Conservation (phyloP, 768 basidiomycete species). For the Boletus sensibilis region DNA sequence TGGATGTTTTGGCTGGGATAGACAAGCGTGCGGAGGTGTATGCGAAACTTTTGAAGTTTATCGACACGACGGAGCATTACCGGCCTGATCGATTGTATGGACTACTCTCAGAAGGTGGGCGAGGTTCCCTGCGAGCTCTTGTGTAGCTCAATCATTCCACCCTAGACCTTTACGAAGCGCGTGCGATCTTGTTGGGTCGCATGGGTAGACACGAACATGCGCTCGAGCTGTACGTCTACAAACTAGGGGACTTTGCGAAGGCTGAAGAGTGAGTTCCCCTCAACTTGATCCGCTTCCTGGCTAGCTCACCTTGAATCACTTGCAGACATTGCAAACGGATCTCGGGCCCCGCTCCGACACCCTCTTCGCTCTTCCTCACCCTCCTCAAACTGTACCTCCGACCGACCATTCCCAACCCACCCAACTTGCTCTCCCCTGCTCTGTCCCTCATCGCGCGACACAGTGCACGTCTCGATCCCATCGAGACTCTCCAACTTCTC, state of each 20-base stretch:
- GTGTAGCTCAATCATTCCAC: neutral
- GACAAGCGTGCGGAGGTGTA: constrained; percentile 54
- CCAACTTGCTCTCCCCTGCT: constrained; percentile 74
- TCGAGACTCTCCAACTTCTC: constrained; percentile 79
- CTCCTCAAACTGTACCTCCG: constrained; percentile 87
- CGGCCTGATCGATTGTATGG: constrained; percentile 79
- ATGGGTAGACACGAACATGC: constrained; percentile 92
- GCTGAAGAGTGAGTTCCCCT: constrained; percentile 78
- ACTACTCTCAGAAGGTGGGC: constrained; percentile 76
- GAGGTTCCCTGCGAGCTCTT: neutral
- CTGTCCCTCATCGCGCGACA: constrained; percentile 86
- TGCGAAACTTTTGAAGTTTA: constrained; percentile 72
- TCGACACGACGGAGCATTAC: constrained; percentile 68
- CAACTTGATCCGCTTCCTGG: neutral
- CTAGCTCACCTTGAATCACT: neutral
- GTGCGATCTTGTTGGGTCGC: constrained; percentile 87
- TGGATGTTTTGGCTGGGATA: constrained; percentile 23
- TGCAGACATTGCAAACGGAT: constrained; percentile 86
- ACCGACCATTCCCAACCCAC: constrained; percentile 51
- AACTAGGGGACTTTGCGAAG: constrained; percentile 75
- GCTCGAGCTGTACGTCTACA: constrained; percentile 92
- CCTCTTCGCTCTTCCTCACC: constrained; percentile 71
- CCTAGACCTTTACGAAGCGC: constrained; percentile 83
- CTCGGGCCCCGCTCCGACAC: constrained; percentile 57
- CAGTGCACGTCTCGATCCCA: constrained; percentile 75